Percentiles rank a stretch among this genome's conserved stretches.
Evolutionary conservation across 2,329 filamentous ascomycete species (phyloP).

Genomic region (Teratosphaeria epicoccoides): DNA sequence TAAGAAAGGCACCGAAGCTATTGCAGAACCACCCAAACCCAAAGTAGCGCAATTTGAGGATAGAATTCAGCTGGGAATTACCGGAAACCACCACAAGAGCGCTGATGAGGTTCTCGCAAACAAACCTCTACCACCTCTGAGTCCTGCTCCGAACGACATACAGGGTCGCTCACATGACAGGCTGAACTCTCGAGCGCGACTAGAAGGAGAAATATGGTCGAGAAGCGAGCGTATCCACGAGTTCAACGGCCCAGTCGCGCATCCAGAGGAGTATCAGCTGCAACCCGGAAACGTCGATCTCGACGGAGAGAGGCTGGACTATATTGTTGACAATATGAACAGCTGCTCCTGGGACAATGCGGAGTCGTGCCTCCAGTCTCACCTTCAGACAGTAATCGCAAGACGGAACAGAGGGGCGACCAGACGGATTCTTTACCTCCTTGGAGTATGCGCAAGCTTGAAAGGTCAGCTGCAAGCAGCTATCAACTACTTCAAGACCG

Average conservation of each 20-base stretch:
- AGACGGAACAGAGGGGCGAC: not conserved
- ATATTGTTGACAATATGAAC: conserved; percentile 12
- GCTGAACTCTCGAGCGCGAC: not conserved
- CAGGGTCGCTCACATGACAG: not conserved
- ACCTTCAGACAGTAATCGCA: not conserved
- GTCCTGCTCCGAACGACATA: not conserved
- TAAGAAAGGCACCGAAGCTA: not conserved
- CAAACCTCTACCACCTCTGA: not conserved
- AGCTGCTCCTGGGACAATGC: conserved; percentile 8
- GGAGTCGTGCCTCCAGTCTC: conserved; percentile 5
- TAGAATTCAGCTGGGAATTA: not conserved
- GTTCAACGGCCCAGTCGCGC: not conserved
- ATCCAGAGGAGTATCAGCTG: not conserved
- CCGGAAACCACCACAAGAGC: not conserved
- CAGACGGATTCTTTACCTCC: conserved; percentile 11
- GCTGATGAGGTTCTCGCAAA: not conserved
- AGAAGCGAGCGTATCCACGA: not conserved
- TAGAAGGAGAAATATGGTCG: not conserved
- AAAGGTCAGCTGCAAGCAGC: conserved; percentile 12
- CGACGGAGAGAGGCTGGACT: conserved; percentile 4
- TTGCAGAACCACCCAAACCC: not conserved
- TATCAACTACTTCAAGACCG: conserved; percentile 11
- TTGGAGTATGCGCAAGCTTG: conserved; percentile 16
- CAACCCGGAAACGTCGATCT: not conserved
- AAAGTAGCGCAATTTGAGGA: not conserved